Evolutionary conservation across 495 filamentous ascomycete species (phyloP).

Genomic region (Trichoderma asperelloides): DNA sequence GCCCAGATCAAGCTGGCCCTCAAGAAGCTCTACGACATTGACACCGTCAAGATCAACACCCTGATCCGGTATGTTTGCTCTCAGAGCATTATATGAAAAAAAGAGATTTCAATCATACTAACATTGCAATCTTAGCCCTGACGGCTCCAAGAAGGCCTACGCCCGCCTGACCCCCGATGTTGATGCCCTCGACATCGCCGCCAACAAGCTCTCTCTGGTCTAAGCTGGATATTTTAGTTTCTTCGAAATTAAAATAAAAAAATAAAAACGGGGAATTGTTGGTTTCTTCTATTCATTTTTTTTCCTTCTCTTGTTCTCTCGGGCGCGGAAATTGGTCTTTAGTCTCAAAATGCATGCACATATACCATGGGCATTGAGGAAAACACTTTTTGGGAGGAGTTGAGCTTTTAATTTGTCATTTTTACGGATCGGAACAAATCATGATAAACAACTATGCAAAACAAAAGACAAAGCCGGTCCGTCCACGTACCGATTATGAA

Average conservation of each 20-base stretch:
- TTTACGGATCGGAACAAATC: constrained; percentile 4
- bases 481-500: not conserved
- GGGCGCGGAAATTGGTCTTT: not conserved
- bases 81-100: too few species aligned
- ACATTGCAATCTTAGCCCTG: constrained; percentile 56
- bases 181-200: constrained; percentile 97
- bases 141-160: constrained; percentile 98
- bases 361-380: constrained; percentile 3
- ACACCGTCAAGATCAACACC: constrained; percentile 97
- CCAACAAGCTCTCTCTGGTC: constrained; percentile 96
- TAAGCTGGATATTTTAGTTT: constrained; percentile 39
- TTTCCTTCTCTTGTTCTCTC: not conserved
- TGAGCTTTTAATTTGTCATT: constrained; percentile 5
- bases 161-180: constrained; percentile 90
- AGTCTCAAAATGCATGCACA: constrained; percentile 19
- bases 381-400: constrained; percentile 4
- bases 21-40: constrained; percentile 99
- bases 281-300: not conserved
- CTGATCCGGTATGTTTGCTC: constrained; percentile 69
- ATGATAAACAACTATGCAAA: constrained; percentile 9
- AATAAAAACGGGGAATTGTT: constrained; percentile 6
- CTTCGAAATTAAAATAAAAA: constrained; percentile 9
- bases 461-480: constrained; percentile 1
- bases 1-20: constrained; percentile 96
- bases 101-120: too few species aligned